These are phyloP conservation scores for Yamadazyma dushanensis DNA, from an alignment of 1,139 yeast species.

Conservation along the genomic window DNA sequence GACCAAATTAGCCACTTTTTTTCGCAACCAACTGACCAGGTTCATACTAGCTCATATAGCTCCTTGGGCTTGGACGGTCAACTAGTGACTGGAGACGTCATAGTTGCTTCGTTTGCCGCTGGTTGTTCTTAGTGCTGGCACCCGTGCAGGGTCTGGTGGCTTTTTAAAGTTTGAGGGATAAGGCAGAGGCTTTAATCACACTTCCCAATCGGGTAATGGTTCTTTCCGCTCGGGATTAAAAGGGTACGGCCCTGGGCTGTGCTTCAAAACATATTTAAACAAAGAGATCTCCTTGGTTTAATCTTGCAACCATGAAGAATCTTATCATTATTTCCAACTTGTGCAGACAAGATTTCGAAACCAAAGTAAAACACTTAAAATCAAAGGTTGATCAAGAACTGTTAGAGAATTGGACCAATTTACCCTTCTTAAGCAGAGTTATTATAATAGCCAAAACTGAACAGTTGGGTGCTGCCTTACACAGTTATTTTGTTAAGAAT, in stretches of 20 bases:
- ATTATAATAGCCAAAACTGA: slow-evolving; percentile 42
- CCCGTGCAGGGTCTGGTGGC: no score
- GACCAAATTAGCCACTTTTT: no score
- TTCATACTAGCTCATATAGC: no score
- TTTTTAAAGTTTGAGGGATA: no score
- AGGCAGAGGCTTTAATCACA: no score
- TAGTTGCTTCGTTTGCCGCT: no score
- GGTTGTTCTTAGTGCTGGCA: no score
- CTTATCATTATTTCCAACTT: slow-evolving; percentile 16
- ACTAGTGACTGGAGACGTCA: no score
- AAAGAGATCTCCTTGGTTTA: neutral
- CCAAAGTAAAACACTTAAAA: slow-evolving; percentile 6
- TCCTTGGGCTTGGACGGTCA: no score
- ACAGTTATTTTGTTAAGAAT: slow-evolving; percentile 19
- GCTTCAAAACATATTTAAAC: neutral
- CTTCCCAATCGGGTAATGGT: neutral
- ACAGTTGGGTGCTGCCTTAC: slow-evolving; percentile 26
- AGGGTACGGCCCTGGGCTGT: slow-evolving; percentile 1
- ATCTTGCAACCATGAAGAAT: slow-evolving; percentile 12
- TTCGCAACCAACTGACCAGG: no score
- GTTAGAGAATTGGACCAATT: slow-evolving; percentile 39
- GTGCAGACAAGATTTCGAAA: slow-evolving; percentile 10
- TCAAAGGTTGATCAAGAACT: slow-evolving; percentile 6
- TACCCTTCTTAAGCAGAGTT: slow-evolving; percentile 42
- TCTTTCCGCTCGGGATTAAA: neutral